These are phyloP conservation scores for Talaromyces sp. DNA, from an alignment of 2,329 filamentous ascomycete species.

Conservation along the genomic window DNA sequence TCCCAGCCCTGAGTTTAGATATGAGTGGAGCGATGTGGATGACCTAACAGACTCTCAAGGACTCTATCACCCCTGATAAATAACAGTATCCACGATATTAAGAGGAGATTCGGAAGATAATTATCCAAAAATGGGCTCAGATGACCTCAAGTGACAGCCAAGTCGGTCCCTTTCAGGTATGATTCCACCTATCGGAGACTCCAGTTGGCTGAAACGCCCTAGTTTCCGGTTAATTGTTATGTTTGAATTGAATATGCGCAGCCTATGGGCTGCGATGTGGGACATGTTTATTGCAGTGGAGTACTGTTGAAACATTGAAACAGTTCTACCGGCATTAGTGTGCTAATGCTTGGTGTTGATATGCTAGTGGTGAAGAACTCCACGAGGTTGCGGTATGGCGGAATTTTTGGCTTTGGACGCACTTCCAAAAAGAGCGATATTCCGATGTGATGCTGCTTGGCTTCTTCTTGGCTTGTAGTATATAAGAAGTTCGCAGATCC, in stretches of 20 bases:
- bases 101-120: not conserved
- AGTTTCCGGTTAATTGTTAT: not conserved
- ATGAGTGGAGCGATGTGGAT: not conserved
- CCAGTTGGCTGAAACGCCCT: not conserved
- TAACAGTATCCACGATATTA: not conserved
- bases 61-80: not conserved
- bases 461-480: slow-evolving; percentile 49
- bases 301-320: not conserved
- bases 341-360: not conserved
- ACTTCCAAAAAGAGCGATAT: slow-evolving; percentile 2
- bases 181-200: not conserved
- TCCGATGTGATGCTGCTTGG: slow-evolving; percentile 1
- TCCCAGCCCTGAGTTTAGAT: not conserved
- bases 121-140: not conserved
- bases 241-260: not conserved
- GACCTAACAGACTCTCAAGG: not conserved
- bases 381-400: not conserved
- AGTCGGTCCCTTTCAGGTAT: not conserved
- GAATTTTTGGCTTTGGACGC: not conserved
- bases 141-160: not conserved
- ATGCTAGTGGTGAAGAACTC: not conserved
- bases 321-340: not conserved
- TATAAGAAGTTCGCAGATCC: slow-evolving; percentile 42
- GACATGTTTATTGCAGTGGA: not conserved
- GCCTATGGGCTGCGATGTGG: not conserved